A percentile compares a stretch with the other conserved stretches of the same genome.
Conservation (phyloP, 768 basidiomycete genomes). For the Crepidotus variabilis region DNA sequence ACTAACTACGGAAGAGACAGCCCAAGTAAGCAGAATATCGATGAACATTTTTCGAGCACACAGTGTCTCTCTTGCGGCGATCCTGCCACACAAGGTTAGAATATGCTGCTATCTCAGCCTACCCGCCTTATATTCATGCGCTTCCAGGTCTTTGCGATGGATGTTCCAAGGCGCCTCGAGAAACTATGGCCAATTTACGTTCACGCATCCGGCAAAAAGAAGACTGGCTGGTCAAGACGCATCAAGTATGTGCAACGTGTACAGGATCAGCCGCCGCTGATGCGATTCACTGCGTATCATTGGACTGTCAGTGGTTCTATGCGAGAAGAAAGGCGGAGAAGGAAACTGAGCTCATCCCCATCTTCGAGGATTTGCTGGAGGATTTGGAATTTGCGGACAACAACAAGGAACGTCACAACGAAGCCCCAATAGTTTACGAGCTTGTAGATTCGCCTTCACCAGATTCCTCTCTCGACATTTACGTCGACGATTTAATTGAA, state of each 20-base stretch:
- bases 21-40: slow-evolving; percentile 49
- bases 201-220: slow-evolving; percentile 54
- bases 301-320: slow-evolving; percentile 86
- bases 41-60: slow-evolving; percentile 69
- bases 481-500: not conserved
- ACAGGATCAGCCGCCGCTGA: slow-evolving; percentile 51
- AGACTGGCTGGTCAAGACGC: slow-evolving; percentile 48
- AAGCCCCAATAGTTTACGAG: not conserved
- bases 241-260: slow-evolving; percentile 74
- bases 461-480: not conserved
- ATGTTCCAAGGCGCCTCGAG: slow-evolving; percentile 50
- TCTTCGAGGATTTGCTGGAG: slow-evolving; percentile 29
- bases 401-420: slow-evolving; percentile 6
- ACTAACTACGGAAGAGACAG: slow-evolving; percentile 12
- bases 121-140: not conserved
- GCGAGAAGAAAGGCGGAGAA: slow-evolving; percentile 58
- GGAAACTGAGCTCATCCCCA: slow-evolving; percentile 30
- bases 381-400: slow-evolving; percentile 23
- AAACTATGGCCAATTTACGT: slow-evolving; percentile 54
- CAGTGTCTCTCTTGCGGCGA: slow-evolving; percentile 70
- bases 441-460: not conserved
- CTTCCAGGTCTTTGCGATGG: slow-evolving; percentile 57
- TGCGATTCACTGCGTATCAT: slow-evolving; percentile 69
- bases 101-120: not conserved
- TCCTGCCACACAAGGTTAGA: slow-evolving; percentile 48